These are phyloP conservation scores for Thelonectria discophora DNA, from an alignment of 2,329 filamentous ascomycete genomes.

Conservation along the genomic window DNA sequence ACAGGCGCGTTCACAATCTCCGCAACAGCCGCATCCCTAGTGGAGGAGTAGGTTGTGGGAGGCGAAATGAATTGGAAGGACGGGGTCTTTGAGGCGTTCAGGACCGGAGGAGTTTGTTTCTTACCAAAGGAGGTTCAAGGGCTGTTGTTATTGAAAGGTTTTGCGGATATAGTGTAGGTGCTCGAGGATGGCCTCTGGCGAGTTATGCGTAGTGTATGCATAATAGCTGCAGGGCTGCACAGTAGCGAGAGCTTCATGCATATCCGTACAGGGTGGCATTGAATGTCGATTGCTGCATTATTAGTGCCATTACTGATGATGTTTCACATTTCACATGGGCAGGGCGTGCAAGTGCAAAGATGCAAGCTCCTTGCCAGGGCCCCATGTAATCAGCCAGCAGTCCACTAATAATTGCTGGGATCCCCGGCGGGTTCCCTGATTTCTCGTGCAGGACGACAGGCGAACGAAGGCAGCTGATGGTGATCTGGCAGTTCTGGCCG, in stretches of 20 bases:
- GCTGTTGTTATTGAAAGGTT: constrained; percentile 11
- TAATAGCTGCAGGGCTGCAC: background rate
- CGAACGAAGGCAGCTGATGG: background rate
- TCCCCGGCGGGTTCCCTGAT: constrained; percentile 22
- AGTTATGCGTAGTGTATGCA: background rate
- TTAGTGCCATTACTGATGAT: background rate
- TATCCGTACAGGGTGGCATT: background rate
- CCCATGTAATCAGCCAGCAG: constrained; percentile 15
- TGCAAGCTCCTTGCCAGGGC: constrained; percentile 16
- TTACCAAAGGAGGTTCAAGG: background rate
- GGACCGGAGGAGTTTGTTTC: constrained; percentile 3
- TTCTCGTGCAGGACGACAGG: constrained; percentile 10
- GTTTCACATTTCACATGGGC: constrained; percentile 13
- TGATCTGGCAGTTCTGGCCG: background rate
- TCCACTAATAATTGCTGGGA: background rate
- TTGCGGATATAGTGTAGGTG: background rate
- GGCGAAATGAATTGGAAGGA: background rate
- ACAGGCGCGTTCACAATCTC: constrained; percentile 28
- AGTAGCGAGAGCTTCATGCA: background rate
- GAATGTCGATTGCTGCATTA: constrained; percentile 2
- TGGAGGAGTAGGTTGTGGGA: constrained; percentile 7
- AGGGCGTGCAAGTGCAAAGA: background rate
- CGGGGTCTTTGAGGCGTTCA: constrained; percentile 18
- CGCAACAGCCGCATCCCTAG: constrained; percentile 22
- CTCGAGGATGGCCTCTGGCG: background rate